These are phyloP conservation scores for Eucalyptus camaldulensis DNA, from an alignment of 345 rosid genomes.

Conservation along the genomic window DNA sequence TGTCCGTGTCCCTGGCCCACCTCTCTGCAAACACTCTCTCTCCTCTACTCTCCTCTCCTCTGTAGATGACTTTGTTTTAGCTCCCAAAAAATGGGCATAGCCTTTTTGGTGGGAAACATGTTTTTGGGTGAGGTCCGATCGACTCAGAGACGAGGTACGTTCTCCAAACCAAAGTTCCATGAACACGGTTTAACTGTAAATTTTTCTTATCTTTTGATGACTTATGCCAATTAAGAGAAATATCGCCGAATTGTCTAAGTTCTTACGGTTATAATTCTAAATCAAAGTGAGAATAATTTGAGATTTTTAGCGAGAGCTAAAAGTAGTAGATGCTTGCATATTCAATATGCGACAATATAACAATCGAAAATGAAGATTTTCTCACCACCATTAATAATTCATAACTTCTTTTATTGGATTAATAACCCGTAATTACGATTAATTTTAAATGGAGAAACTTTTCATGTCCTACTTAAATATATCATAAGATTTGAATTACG, in stretches of 20 bases:
- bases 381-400: neutral
- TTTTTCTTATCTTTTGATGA: neutral
- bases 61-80: neutral
- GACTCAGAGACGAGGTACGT: too few relatives aligned
- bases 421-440: neutral
- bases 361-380: neutral
- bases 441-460: neutral
- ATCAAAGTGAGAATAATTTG: accelerated
- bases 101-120: neutral
- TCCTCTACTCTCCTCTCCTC: too few relatives aligned
- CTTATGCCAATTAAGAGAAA: neutral
- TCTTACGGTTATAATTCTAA: accelerated
- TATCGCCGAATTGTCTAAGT: neutral
- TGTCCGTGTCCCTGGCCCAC: too few relatives aligned
- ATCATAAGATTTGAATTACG: neutral
- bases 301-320: neutral
- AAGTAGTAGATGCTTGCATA: neutral
- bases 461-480: neutral
- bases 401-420: neutral
- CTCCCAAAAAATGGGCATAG: too few relatives aligned
- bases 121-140: neutral
- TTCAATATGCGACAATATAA: neutral
- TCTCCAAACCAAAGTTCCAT: neutral
- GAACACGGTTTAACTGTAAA: neutral
- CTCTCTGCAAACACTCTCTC: too few relatives aligned